phyloP scores from a whole-genome alignment of 2,329 filamentous ascomycete genomes.

The Dactylellina leptospora region DNA sequence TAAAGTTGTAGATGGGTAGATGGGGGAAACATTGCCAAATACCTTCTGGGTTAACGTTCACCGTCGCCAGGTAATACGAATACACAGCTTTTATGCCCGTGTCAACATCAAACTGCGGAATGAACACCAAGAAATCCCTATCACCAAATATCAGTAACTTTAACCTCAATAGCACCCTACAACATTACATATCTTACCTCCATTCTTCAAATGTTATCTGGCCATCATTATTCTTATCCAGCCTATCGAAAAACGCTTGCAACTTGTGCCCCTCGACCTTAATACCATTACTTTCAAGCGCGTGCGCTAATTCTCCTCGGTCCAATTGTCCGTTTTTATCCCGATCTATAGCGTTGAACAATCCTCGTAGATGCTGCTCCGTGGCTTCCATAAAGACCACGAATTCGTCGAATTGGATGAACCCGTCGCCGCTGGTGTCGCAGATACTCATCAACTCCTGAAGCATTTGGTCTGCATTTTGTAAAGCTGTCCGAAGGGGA shows the following conservation, averaged over 20 bases:
- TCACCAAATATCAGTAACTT: slow-evolving; percentile 64
- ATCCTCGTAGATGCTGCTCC: slow-evolving; percentile 79
- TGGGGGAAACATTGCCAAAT: slow-evolving; percentile 88
- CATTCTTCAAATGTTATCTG: slow-evolving; percentile 59
- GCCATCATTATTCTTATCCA: slow-evolving; percentile 89
- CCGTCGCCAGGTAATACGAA: slow-evolving; percentile 88
- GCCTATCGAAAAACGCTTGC: slow-evolving; percentile 84
- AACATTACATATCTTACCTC: slow-evolving; percentile 24
- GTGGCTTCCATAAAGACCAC: slow-evolving; percentile 85
- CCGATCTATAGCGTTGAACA: slow-evolving; percentile 87
- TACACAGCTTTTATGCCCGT: slow-evolving; percentile 81
- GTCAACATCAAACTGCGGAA: slow-evolving; percentile 69
- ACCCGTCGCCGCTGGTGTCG: slow-evolving; percentile 85
- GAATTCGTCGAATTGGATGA: slow-evolving; percentile 94
- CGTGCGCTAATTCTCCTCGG: slow-evolving; percentile 80
- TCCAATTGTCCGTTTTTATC: slow-evolving; percentile 87
- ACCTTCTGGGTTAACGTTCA: slow-evolving; percentile 90
- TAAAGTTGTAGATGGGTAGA: slow-evolving; percentile 69
- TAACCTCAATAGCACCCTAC: background rate
- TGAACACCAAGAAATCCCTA: slow-evolving; percentile 92
- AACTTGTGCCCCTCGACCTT: slow-evolving; percentile 79
- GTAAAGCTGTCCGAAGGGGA: slow-evolving; percentile 68
- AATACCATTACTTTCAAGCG: slow-evolving; percentile 81
- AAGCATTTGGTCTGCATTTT: slow-evolving; percentile 89
- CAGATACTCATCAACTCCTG: slow-evolving; percentile 81